Conservation (phyloP, 2,329 filamentous ascomycete genomes). For the Diaporthe amygdali region DNA sequence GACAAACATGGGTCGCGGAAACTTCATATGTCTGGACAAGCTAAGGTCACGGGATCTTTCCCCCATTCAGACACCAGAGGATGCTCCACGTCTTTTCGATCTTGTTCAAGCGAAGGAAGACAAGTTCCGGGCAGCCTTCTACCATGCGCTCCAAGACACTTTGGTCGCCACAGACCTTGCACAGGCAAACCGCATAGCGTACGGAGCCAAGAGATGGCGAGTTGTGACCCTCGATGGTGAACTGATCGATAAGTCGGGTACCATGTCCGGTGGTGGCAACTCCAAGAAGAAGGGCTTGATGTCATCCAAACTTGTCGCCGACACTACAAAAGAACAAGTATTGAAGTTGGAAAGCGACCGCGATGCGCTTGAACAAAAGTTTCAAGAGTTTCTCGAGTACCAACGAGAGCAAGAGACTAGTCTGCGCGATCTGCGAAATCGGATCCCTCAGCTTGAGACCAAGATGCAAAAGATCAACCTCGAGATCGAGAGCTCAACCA, state of each 20-base stretch:
- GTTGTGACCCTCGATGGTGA: slow-evolving; percentile 96
- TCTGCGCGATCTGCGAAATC: slow-evolving; percentile 73
- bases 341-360: slow-evolving; percentile 85
- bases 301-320: slow-evolving; percentile 93
- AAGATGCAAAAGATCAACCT: slow-evolving; percentile 89
- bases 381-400: slow-evolving; percentile 83
- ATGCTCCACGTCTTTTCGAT: slow-evolving; percentile 91
- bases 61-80: slow-evolving; percentile 85
- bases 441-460: slow-evolving; percentile 85
- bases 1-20: slow-evolving; percentile 94
- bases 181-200: slow-evolving; percentile 97
- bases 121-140: slow-evolving; percentile 88
- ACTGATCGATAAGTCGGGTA: slow-evolving; percentile 96
- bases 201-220: slow-evolving; percentile 90
- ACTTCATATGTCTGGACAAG: slow-evolving; percentile 95
- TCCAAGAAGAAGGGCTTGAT: slow-evolving; percentile 91
- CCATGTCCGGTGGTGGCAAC: slow-evolving; percentile 96
- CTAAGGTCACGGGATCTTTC: slow-evolving; percentile 79
- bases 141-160: slow-evolving; percentile 93
- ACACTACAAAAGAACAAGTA: slow-evolving; percentile 88
- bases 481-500: slow-evolving; percentile 85
- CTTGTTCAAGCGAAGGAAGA: slow-evolving; percentile 88
- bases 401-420: slow-evolving; percentile 79
- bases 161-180: slow-evolving; percentile 89
- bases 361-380: slow-evolving; percentile 82